A percentile compares a stretch with the other conserved stretches of the same genome.
phyloP scores from a whole-genome alignment of 495 filamentous ascomycete genomes.

The Chaetomium tenue region DNA sequence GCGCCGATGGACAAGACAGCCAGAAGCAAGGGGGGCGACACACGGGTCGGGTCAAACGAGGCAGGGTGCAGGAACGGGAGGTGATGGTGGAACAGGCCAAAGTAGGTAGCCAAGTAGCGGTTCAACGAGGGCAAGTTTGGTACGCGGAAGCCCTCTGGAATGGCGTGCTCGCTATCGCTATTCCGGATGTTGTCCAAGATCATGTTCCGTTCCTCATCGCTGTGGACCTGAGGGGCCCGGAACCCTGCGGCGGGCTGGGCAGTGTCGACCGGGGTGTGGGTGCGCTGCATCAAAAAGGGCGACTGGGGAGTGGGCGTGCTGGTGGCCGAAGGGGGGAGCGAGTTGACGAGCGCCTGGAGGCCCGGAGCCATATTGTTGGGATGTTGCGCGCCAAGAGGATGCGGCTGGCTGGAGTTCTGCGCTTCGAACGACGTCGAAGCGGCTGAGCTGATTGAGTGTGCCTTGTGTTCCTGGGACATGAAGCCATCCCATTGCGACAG shows the following conservation, averaged over 20 bases:
- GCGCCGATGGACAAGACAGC: conserved; percentile 95
- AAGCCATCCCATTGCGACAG: conserved; percentile 87
- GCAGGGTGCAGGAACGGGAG: conserved; percentile 93
- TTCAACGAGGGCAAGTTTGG: conserved; percentile 76
- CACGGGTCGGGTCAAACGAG: conserved; percentile 77
- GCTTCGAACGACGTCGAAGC: conserved; percentile 66
- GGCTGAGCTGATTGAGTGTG: conserved; percentile 63
- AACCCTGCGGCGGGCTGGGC: conserved; percentile 63
- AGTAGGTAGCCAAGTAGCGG: conserved; percentile 90
- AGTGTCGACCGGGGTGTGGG: conserved; percentile 56
- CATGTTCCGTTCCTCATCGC: conserved; percentile 75
- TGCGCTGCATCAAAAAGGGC: conserved; percentile 57
- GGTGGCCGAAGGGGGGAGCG: conserved; percentile 65
- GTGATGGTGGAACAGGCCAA: conserved; percentile 95
- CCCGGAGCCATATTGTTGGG: conserved; percentile 60
- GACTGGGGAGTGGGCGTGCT: conserved; percentile 80
- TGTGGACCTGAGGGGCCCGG: conserved; percentile 64
- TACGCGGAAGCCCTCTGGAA: conserved; percentile 85
- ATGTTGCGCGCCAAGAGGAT: conserved; percentile 66
- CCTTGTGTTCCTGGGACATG: conserved; percentile 66
- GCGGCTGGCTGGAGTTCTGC: conserved; percentile 59
- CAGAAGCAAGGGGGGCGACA: conserved; percentile 77
- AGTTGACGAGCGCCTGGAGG: conserved; percentile 66
- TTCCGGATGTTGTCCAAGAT: conserved; percentile 82
- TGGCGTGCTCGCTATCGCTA: conserved; percentile 74